Conservation (phyloP, 2,329 filamentous ascomycete species). For the Elsinoe ampelina region DNA sequence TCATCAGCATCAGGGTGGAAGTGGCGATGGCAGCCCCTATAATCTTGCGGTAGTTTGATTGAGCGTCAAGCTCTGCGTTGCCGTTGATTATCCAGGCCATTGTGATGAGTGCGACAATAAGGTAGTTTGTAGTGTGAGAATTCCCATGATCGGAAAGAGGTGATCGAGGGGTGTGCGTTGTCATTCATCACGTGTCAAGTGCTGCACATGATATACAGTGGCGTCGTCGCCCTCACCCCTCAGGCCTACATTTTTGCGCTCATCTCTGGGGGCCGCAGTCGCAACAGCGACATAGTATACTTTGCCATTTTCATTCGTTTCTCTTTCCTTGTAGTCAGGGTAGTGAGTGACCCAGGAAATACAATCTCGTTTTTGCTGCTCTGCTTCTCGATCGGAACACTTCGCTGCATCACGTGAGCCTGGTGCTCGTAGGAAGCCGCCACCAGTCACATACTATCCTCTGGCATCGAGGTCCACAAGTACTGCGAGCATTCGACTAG, state of each 20-base stretch:
- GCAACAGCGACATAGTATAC: no score
- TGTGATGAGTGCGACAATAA: neutral
- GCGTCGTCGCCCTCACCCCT: neutral
- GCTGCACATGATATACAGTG: neutral
- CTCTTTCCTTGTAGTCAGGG: no score
- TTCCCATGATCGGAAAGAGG: neutral
- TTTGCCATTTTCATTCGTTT: no score
- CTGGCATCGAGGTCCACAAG: no score
- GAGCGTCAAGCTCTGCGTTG: neutral
- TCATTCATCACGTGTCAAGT: slow-evolving; percentile 2
- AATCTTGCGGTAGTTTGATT: slow-evolving; percentile 6
- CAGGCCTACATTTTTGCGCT: neutral
- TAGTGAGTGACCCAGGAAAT: no score
- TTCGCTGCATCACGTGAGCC: no score
- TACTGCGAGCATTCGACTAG: no score
- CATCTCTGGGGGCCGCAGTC: no score
- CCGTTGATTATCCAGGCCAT: slow-evolving; percentile 8
- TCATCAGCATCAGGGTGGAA: neutral
- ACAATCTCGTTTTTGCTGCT: no score
- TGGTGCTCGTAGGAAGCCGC: no score
- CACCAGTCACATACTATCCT: no score
- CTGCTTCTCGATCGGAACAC: no score
- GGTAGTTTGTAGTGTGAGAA: neutral
- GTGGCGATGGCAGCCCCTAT: neutral
- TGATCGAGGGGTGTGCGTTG: neutral